phyloP scores from a whole-genome alignment of 371 early-diverging fungal genomes.

The Apophysomyces elegans region DNA sequence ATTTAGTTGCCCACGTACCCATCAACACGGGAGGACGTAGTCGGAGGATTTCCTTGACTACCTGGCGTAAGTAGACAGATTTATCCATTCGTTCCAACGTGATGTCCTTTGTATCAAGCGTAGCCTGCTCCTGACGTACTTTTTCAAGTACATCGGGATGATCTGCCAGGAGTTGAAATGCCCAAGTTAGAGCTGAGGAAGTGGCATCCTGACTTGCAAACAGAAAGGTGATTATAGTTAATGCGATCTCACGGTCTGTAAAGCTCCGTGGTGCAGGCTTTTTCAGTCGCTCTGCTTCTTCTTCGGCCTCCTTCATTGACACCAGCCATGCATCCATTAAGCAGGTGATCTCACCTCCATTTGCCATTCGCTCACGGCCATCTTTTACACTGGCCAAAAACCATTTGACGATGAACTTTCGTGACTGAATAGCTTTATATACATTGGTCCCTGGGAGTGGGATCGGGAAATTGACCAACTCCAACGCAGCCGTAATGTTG shows the following conservation, averaged over 20 bases:
- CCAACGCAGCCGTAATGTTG: conserved; percentile 39
- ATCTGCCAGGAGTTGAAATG: conserved; percentile 33
- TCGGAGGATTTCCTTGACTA: conserved; percentile 30
- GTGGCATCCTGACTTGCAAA: conserved; percentile 37
- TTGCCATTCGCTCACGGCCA: conserved; percentile 23
- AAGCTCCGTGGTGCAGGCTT: conserved; percentile 27
- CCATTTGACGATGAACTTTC: conserved; percentile 31
- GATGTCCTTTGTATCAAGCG: conserved; percentile 88
- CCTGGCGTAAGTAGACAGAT: conserved; percentile 26
- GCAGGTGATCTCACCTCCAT: conserved; percentile 20
- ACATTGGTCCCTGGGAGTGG: conserved; percentile 42
- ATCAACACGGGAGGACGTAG: conserved; percentile 29
- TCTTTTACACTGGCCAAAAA: conserved; percentile 29
- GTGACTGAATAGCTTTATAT: conserved; percentile 35
- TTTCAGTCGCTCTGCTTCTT: conserved; percentile 13
- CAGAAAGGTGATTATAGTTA: conserved; percentile 31
- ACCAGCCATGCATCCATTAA: conserved; percentile 30
- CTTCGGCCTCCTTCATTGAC: conserved; percentile 25
- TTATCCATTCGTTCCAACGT: conserved; percentile 73
- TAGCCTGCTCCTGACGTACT: conserved; percentile 26
- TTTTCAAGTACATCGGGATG: conserved; percentile 30
- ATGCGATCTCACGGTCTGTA: conserved; percentile 28
- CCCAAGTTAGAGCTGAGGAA: conserved; percentile 33
- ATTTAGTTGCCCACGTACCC: conserved; percentile 1
- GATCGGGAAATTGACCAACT: conserved; percentile 41